Evolutionary conservation across 306 rosid genomes (phyloP).

Genomic region (Rosa persica): DNA sequence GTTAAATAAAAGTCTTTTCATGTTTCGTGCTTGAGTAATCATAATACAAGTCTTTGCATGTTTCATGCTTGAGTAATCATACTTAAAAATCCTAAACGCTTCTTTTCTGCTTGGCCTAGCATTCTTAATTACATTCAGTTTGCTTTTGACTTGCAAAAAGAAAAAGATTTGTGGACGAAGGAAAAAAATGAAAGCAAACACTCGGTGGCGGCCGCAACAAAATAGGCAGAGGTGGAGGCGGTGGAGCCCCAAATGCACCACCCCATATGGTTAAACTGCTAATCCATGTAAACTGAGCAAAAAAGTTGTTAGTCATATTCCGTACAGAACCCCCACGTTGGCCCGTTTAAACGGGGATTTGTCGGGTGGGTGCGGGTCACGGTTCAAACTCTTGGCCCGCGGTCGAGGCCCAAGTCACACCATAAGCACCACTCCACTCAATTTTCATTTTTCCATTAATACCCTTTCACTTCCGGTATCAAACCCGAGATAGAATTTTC

Average conservation of each 20-base stretch:
- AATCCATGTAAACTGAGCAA: slow-evolving; percentile 28
- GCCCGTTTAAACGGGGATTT: slow-evolving; percentile 52
- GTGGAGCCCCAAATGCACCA: slow-evolving; percentile 55
- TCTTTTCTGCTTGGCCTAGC: slow-evolving; percentile 14
- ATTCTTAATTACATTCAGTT: slow-evolving; percentile 5
- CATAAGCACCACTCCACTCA: slow-evolving; percentile 27
- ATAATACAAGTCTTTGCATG: slow-evolving; percentile 4
- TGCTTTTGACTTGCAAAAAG: neutral
- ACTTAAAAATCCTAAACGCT: neutral
- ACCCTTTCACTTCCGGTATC: slow-evolving; percentile 14
- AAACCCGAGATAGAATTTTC: slow-evolving; percentile 28
- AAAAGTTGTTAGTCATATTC: slow-evolving; percentile 30
- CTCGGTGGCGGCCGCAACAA: slow-evolving; percentile 23
- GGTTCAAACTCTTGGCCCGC: slow-evolving; percentile 5
- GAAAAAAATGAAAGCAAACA: neutral
- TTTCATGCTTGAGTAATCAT: neutral
- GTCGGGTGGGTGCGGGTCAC: slow-evolving; percentile 47
- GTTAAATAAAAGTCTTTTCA: neutral
- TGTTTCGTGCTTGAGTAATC: neutral
- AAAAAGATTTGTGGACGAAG: neutral
- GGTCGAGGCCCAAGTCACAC: slow-evolving; percentile 21
- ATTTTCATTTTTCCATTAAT: neutral
- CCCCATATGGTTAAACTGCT: neutral
- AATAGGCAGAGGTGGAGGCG: slow-evolving; percentile 27
- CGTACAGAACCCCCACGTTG: slow-evolving; percentile 35